Percentiles rank a stretch among this genome's conserved stretches.
Conservation (phyloP, 2,329 filamentous ascomycete genomes). For the Exophiala sp. region DNA sequence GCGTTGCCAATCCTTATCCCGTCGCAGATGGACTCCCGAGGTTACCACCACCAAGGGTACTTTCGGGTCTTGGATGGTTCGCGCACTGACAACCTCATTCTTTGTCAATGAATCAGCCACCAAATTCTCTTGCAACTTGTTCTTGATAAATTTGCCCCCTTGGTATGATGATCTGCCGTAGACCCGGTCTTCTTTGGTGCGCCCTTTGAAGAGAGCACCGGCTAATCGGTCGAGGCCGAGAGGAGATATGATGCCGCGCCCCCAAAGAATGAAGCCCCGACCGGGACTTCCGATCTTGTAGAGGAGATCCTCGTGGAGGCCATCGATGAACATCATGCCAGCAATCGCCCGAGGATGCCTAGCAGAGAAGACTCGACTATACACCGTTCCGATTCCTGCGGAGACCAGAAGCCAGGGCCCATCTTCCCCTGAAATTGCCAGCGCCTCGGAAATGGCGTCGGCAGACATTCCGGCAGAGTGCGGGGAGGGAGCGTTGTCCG, state of each 20-base stretch:
- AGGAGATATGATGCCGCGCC: constrained; percentile 76
- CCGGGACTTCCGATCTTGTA: constrained; percentile 58
- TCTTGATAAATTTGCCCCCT: constrained; percentile 76
- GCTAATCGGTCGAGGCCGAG: constrained; percentile 75
- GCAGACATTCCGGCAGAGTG: constrained; percentile 90
- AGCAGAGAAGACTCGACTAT: constrained; percentile 84
- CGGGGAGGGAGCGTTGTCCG: constrained; percentile 87
- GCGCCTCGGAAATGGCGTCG: constrained; percentile 78
- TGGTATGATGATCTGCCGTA: constrained; percentile 76
- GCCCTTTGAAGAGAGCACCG: constrained; percentile 75
- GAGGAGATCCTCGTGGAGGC: constrained; percentile 81
- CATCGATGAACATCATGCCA: constrained; percentile 79
- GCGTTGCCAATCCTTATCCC: constrained; percentile 66
- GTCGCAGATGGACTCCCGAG: constrained; percentile 65
- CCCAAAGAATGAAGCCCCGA: constrained; percentile 79
- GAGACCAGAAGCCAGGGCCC: constrained; percentile 87
- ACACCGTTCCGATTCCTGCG: constrained; percentile 79
- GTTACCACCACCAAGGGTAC: constrained; percentile 76
- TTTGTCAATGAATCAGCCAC: constrained; percentile 78
- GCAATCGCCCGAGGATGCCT: constrained; percentile 68
- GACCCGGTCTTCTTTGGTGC: constrained; percentile 73
- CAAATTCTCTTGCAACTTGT: constrained; percentile 85
- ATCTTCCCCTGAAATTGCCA: constrained; percentile 70
- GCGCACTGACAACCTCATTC: constrained; percentile 71
- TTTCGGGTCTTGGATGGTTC: constrained; percentile 69